phyloP scores from a whole-genome alignment of 2,329 filamentous ascomycete species.

The Diaporthe sp. region DNA sequence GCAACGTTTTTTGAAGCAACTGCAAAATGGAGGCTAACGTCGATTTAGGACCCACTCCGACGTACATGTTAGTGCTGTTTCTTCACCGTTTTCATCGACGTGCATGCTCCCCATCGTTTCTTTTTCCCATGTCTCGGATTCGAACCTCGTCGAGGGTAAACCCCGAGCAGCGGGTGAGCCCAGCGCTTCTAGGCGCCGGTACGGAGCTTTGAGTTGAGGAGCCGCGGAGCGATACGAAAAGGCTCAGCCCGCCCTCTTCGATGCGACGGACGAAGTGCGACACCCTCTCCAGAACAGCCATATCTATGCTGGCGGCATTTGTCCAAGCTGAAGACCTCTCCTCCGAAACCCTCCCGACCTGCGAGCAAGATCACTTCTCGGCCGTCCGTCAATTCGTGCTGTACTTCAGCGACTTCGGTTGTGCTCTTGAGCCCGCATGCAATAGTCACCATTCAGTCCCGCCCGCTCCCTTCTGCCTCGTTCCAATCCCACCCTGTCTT shows the following conservation, averaged over 20 bases:
- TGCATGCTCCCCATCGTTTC: slow-evolving; percentile 27
- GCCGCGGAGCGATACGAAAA: slow-evolving; percentile 4
- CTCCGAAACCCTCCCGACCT: background rate
- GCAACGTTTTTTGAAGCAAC: slow-evolving; percentile 26
- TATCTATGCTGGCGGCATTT: background rate
- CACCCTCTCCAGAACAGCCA: background rate
- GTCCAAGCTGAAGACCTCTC: background rate
- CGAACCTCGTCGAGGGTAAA: slow-evolving; percentile 28
- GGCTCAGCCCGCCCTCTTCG: background rate
- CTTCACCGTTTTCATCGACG: slow-evolving; percentile 33
- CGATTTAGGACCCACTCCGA: slow-evolving; percentile 31
- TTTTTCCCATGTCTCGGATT: slow-evolving; percentile 35
- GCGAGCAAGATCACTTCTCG: background rate
- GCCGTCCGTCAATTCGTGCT: background rate
- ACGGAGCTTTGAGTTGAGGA: background rate
- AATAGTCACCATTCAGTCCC: background rate
- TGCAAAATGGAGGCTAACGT: slow-evolving; percentile 39
- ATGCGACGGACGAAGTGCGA: background rate
- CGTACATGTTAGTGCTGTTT: slow-evolving; percentile 40
- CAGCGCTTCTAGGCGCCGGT: slow-evolving; percentile 16
- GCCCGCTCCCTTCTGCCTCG: background rate
- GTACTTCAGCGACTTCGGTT: background rate
- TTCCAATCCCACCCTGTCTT: background rate
- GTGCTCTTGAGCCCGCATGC: background rate
- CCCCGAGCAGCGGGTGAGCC: slow-evolving; percentile 24